A percentile compares a stretch with the other conserved stretches of the same genome.
phyloP scores from a whole-genome alignment of 2,329 filamentous ascomycete species.

The Esteya vermicola region DNA sequence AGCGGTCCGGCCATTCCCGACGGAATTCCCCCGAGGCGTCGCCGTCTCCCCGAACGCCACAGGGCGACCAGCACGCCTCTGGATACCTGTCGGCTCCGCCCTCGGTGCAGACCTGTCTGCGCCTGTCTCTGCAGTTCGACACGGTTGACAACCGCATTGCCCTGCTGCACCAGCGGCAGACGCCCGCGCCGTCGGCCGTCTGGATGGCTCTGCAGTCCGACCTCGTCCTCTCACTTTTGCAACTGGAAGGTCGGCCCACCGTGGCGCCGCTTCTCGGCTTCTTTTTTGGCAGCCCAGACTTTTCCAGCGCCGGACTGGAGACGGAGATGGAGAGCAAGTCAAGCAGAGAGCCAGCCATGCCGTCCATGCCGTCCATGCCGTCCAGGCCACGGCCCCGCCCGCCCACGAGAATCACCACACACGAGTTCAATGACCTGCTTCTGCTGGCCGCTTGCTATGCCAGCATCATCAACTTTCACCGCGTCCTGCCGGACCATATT shows the following conservation, averaged over 20 bases:
- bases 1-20: too few relatives aligned
- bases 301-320: too few relatives aligned
- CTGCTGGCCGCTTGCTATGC: conserved; percentile 5
- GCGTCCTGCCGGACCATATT: not conserved
- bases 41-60: not conserved
- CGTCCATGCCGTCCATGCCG: not conserved
- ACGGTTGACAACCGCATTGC: conserved; percentile 4
- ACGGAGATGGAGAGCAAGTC: too few relatives aligned
- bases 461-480: conserved; percentile 5
- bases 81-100: not conserved
- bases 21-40: too few relatives aligned
- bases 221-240: not conserved
- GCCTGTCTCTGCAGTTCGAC: conserved; percentile 4
- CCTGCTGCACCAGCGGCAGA: not conserved
- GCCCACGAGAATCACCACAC: not conserved
- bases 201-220: conserved; percentile 2
- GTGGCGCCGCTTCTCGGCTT: conserved; percentile 1
- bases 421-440: conserved; percentile 3
- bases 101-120: conserved; percentile 1
- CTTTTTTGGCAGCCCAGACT: too few relatives aligned
- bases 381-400: not conserved
- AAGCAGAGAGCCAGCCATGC: too few relatives aligned
- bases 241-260: conserved; percentile 1
- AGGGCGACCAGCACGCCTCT: not conserved
- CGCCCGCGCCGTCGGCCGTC: not conserved